phyloP scores from a whole-genome alignment of 1,139 yeast genomes.

The Candida buenavistaensis region DNA sequence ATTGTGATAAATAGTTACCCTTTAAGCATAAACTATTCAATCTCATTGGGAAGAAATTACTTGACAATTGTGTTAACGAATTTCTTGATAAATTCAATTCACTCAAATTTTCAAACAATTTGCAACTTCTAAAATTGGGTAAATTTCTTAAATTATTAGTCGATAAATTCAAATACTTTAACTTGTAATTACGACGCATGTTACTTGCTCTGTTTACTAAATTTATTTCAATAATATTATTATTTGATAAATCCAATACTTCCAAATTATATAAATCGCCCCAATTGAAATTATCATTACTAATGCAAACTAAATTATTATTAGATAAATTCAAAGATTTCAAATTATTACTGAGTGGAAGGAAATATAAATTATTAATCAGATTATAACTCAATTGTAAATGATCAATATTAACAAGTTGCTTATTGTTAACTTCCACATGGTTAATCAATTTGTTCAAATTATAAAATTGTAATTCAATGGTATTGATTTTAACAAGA shows the following conservation, averaged over 20 bases:
- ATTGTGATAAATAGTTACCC: conserved; percentile 20
- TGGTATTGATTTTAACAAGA: conserved; percentile 6
- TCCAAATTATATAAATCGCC: conserved; percentile 14
- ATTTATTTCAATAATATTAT: conserved; percentile 17
- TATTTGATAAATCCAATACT: conserved; percentile 24
- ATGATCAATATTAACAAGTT: conserved; percentile 6
- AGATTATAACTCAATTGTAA: conserved; percentile 26
- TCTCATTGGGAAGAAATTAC: conserved; percentile 15
- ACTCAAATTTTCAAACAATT: conserved; percentile 16
- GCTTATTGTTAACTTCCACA: conserved; percentile 7
- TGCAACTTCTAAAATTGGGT: conserved; percentile 4
- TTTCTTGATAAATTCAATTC: conserved; percentile 25
- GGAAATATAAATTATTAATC: conserved; percentile 15
- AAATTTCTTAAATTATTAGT: conserved; percentile 20
- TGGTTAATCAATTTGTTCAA: conserved; percentile 13
- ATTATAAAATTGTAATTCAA: conserved; percentile 9
- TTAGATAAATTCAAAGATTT: conserved; percentile 25
- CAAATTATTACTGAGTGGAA: conserved; percentile 19
- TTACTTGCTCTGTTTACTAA: conserved; percentile 5
- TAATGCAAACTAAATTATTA: conserved; percentile 18
- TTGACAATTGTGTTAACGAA: conserved; percentile 16
- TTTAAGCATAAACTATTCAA: conserved; percentile 18
- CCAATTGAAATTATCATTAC: conserved; percentile 15
- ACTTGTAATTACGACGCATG: conserved; percentile 2
- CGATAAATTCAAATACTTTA: conserved; percentile 17